phyloP scores from a whole-genome alignment of 192 early-diverging fungal species.

The Coemansia sp. region DNA sequence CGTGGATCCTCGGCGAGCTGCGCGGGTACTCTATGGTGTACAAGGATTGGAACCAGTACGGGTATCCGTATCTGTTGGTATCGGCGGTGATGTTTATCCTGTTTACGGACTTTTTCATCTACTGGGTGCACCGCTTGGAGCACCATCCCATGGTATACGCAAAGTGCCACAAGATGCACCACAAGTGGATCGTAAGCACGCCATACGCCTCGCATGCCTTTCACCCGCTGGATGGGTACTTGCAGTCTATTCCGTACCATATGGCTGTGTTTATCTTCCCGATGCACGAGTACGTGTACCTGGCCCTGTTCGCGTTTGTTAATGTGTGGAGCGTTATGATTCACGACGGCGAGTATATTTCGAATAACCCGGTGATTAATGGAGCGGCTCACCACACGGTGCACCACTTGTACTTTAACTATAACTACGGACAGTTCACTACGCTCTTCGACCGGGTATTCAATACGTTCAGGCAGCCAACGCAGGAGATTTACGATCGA shows the following conservation, averaged over 20 bases:
- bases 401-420: slow-evolving; percentile 98
- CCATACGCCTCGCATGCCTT: slow-evolving; percentile 96
- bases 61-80: slow-evolving; percentile 69
- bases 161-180: slow-evolving; percentile 83
- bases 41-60: slow-evolving; percentile 66
- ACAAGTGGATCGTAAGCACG: slow-evolving; percentile 90
- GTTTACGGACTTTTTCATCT: slow-evolving; percentile 93
- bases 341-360: slow-evolving; percentile 88
- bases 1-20: slow-evolving; percentile 91
- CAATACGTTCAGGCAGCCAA: slow-evolving; percentile 67
- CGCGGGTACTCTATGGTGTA: slow-evolving; percentile 86
- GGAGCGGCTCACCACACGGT: slow-evolving; percentile 95
- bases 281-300: slow-evolving; percentile 88
- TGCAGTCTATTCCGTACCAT: slow-evolving; percentile 96
- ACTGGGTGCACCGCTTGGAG: slow-evolving; percentile 93
- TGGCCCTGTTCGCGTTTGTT: slow-evolving; percentile 80
- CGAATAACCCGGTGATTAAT: slow-evolving; percentile 71
- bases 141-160: slow-evolving; percentile 91
- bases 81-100: slow-evolving; percentile 75
- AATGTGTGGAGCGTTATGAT: slow-evolving; percentile 97
- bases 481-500: slow-evolving; percentile 63
- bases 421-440: slow-evolving; percentile 99
- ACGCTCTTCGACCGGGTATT: slow-evolving; percentile 88
- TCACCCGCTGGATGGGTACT: slow-evolving; percentile 90
- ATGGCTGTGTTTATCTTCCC: slow-evolving; percentile 88